Percentiles rank a stretch among this genome's conserved stretches.
These are phyloP conservation scores for Kwoniella europaea DNA, from an alignment of 768 basidiomycete species.

Conservation along the genomic window DNA sequence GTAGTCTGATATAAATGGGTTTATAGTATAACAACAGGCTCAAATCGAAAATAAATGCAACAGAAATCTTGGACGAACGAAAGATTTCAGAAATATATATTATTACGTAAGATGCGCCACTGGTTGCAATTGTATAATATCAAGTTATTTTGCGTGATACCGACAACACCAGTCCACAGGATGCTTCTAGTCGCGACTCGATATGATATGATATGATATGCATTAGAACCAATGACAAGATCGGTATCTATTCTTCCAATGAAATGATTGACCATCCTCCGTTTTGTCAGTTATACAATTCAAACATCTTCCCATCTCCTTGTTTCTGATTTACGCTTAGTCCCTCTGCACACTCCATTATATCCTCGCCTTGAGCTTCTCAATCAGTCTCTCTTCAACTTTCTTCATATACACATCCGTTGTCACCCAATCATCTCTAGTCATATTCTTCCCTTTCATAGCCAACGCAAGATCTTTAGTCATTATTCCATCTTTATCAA, in stretches of 20 bases:
- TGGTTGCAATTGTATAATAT: constrained; percentile 11
- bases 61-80: not conserved
- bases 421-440: constrained; percentile 94
- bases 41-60: not conserved
- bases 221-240: not conserved
- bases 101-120: constrained; percentile 12
- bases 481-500: constrained; percentile 89
- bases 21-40: too few species aligned
- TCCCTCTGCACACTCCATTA: not conserved
- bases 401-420: constrained; percentile 92
- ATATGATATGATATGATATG: constrained; percentile 1
- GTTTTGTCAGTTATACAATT: not conserved
- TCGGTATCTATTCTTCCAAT: not conserved
- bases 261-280: not conserved
- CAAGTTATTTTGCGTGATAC: not conserved
- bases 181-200: too few species aligned
- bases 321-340: not conserved
- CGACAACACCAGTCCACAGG: not conserved
- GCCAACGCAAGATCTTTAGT: constrained; percentile 95
- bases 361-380: constrained; percentile 40
- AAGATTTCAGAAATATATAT: constrained; percentile 14
- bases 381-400: constrained; percentile 69
- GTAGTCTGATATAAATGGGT: too few species aligned
- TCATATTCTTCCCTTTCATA: constrained; percentile 87
- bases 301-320: not conserved